These are phyloP conservation scores for Alnus rubra DNA, from an alignment of 306 rosid species.

Conservation along the genomic window DNA sequence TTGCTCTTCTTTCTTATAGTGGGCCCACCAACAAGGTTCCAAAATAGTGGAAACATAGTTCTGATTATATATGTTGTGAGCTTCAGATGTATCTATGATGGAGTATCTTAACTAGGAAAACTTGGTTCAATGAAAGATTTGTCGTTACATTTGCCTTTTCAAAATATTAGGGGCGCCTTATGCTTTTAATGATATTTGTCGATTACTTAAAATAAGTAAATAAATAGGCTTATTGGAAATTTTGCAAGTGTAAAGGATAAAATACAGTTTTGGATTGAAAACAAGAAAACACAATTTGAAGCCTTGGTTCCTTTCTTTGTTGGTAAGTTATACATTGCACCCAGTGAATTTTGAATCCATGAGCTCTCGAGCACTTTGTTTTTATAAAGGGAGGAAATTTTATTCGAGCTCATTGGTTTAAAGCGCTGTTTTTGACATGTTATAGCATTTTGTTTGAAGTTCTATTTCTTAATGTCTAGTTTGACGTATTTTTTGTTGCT, in stretches of 20 bases:
- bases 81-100: not conserved
- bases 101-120: not conserved
- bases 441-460: no score
- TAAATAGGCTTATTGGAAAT: not conserved
- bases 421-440: no score
- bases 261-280: not conserved
- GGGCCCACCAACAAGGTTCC: not conserved
- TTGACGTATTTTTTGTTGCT: slow-evolving; percentile 20
- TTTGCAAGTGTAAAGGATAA: not conserved
- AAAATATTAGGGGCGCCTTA: not conserved
- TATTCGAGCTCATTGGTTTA: not conserved
- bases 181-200: no score
- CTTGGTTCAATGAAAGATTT: not conserved
- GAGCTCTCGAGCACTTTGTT: not conserved
- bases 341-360: not conserved
- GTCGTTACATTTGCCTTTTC: not conserved
- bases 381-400: not conserved
- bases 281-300: not conserved
- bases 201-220: no score
- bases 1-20: not conserved
- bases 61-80: not conserved
- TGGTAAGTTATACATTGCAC: not conserved
- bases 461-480: slow-evolving; percentile 1
- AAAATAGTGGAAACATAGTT: not conserved
- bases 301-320: not conserved